Evolutionary conservation across 352 stramenopile species (phyloP).

Genomic region (Phytophthora macrochlamydospora): DNA sequence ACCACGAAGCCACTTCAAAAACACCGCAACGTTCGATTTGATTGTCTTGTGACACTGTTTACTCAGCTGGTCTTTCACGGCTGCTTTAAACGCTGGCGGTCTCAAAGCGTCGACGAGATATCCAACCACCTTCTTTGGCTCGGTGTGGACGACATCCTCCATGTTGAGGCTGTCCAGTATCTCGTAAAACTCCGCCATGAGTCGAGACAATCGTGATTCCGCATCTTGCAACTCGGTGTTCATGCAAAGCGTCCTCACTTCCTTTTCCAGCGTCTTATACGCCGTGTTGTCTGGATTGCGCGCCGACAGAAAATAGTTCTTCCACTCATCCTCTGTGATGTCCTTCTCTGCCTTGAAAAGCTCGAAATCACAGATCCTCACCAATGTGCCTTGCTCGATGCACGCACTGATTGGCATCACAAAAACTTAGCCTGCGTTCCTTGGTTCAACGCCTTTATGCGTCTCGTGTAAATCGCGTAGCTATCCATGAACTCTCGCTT

Average conservation of each 20-base stretch:
- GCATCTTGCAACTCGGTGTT: conserved; percentile 9
- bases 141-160: background rate
- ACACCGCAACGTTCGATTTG: conserved; percentile 4
- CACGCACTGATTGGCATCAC: conserved; percentile 1
- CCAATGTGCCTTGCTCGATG: conserved; percentile 4
- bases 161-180: conserved; percentile 2
- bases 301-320: conserved; percentile 7
- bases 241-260: background rate
- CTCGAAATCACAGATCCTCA: conserved; percentile 5
- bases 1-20: conserved; percentile 8
- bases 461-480: background rate
- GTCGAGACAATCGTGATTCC: conserved; percentile 1
- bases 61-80: conserved; percentile 8
- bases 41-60: background rate
- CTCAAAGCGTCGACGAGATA: conserved; percentile 2
- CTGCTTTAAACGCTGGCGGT: background rate
- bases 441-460: background rate
- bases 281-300: conserved; percentile 4
- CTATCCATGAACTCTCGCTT: background rate
- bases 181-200: conserved; percentile 5
- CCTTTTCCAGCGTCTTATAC: conserved; percentile 7
- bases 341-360: conserved; percentile 4
- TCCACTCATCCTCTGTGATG: conserved; percentile 11
- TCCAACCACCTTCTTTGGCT: conserved; percentile 6
- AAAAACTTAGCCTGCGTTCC: background rate